These are phyloP conservation scores for Fagopyrum tataricum DNA, from an alignment of 148 eudicot species.

Conservation along the genomic window DNA sequence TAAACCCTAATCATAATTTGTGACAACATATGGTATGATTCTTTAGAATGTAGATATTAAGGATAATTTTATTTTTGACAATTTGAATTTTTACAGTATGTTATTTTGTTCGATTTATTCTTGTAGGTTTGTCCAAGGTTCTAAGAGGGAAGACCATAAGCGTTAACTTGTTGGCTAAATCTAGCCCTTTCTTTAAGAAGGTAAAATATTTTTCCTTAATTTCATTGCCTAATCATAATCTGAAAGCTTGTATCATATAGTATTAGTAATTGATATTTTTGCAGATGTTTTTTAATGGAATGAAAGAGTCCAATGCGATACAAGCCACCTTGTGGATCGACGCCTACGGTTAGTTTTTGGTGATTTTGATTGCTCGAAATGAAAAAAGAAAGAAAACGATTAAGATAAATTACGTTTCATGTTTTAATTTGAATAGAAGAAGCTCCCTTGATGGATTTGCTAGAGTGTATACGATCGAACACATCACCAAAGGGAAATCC, in stretches of 20 bases:
- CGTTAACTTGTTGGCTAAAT: not conserved
- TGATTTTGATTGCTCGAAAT: not conserved
- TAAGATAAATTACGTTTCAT: slow-evolving; percentile 1
- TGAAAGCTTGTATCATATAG: not conserved
- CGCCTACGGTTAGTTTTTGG: slow-evolving; percentile 24
- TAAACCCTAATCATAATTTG: too few relatives aligned
- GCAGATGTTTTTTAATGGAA: slow-evolving; percentile 61
- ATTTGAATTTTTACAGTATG: too few relatives aligned
- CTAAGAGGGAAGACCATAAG: not conserved
- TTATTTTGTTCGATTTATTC: not conserved
- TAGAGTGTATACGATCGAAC: slow-evolving; percentile 67
- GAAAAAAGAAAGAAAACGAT: not conserved
- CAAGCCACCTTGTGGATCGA: slow-evolving; percentile 39
- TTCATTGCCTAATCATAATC: not conserved
- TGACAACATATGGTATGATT: not conserved
- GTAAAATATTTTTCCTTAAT: not conserved
- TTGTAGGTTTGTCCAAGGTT: not conserved
- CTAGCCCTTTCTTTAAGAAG: slow-evolving; percentile 8
- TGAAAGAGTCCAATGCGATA: slow-evolving; percentile 45
- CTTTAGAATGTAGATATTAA: too few relatives aligned
- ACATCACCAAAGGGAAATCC: slow-evolving; percentile 29
- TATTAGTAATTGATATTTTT: not conserved
- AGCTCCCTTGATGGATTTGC: slow-evolving; percentile 76
- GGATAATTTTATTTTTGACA: not conserved
- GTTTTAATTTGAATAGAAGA: slow-evolving; percentile 52